Evolutionary conservation across 2,329 filamentous ascomycete genomes (phyloP), one percentile per base, ranked within the genome.

Genomic region (Calonectria naviculata): DNA sequence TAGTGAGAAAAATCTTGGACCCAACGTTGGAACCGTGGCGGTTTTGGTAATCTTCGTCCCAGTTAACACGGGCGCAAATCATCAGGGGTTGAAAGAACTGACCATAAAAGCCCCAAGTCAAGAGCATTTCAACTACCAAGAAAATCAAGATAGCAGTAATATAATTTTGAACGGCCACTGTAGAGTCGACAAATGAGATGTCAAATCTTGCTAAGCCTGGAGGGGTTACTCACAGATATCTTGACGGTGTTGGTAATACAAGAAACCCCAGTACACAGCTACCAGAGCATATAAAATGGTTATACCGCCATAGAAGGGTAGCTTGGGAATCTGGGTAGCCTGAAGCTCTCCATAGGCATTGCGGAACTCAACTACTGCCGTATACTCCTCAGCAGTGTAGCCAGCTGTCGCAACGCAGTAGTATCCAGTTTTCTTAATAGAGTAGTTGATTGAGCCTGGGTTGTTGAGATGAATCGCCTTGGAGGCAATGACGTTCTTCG

Each of bases 91-190:
- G 17, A 29, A 12, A 44, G n/a, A 28, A 78, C 87, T 71, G 86
- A 94, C 92, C 92, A 83, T 98, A 99, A 86, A 97, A 99, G 49
- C 95, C 95, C 97, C 97, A 99, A 2, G 97, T 99, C 90, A 98
- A 95, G 80, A 98, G 87, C 92, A 98, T 98, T 83, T 99, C 97
- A 19, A 98, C 85, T 19, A 98, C 94, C 49, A 99, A 86, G 85
- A 99, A 99, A 64, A 97, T 91, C 61, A 99, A 87, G 71, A 98
- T 99, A 12, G 97, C 96, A 0, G 97, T 99, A 78, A 99, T 98
- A 83, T 99, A 99, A 82, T 99, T 99, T 84, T 99, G 97, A 2
- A 99, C 97, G 19, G 97, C 93, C 80, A 99, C 92, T 94, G 72
- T 15, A 42, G 65, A 29, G 76, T 79, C 44, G 72, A 60, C 21